phyloP scores from a whole-genome alignment of 208 protist genomes.

The Porcisia deanei region DNA sequence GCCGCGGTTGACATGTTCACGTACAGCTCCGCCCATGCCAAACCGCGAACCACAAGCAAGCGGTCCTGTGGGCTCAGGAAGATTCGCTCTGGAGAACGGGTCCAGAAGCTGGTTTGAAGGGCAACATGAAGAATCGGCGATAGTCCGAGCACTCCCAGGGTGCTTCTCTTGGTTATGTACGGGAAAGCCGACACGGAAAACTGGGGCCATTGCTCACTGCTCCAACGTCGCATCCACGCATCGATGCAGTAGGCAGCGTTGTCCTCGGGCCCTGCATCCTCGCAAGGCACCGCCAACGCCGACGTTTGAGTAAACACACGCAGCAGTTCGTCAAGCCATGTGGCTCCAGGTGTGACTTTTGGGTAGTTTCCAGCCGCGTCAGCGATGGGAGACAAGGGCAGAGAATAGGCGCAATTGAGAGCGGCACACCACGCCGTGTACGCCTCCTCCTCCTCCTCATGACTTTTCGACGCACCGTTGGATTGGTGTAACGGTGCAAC shows the following conservation, averaged over 20 bases:
- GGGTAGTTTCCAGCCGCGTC: conserved; percentile 74
- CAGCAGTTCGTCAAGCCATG: conserved; percentile 64
- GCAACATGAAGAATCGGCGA: conserved; percentile 22
- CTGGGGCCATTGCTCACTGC: conserved; percentile 19
- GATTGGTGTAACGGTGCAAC: not conserved
- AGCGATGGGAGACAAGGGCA: conserved; percentile 62
- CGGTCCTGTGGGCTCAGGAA: conserved; percentile 10
- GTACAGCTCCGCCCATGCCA: conserved; percentile 75
- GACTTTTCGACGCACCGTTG: conserved; percentile 1
- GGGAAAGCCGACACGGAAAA: conserved; percentile 23
- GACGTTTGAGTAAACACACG: conserved; percentile 24
- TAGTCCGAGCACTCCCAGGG: conserved; percentile 21
- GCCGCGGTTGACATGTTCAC: conserved; percentile 28
- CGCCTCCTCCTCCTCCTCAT: conserved; percentile 11
- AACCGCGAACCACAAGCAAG: conserved; percentile 41
- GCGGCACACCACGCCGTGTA: conserved; percentile 44
- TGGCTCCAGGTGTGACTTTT: conserved; percentile 4
- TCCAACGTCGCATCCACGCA: conserved; percentile 31
- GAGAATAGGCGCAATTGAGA: conserved; percentile 51
- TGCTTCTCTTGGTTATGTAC: conserved; percentile 12
- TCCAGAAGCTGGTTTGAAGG: conserved; percentile 26
- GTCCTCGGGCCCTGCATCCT: not conserved
- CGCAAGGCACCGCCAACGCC: not conserved
- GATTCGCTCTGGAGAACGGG: not conserved
- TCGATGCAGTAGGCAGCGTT: conserved; percentile 5